phyloP scores from a whole-genome alignment of 352 stramenopile genomes.

The Globisporangium spiculum region DNA sequence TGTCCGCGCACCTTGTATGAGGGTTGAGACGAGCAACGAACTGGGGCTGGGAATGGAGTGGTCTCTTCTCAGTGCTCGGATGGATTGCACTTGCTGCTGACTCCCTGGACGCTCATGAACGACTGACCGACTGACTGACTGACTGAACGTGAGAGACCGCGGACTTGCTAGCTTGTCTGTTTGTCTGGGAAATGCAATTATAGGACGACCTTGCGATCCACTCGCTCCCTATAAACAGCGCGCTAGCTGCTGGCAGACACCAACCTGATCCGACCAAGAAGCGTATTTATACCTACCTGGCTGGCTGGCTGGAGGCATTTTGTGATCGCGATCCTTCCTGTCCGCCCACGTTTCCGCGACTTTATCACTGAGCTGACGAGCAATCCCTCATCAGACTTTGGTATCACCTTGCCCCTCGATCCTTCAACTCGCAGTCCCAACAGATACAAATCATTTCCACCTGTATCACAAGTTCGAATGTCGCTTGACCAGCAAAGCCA shows the following conservation, averaged over 20 bases:
- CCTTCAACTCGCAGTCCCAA: background rate
- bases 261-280: background rate
- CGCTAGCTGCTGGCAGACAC: background rate
- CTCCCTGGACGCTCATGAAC: conserved; percentile 5
- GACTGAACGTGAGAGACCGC: background rate
- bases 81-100: background rate
- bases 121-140: background rate
- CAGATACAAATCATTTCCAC: background rate
- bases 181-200: background rate
- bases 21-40: background rate
- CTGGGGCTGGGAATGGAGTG: background rate
- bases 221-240: conserved; percentile 1
- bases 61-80: conserved; percentile 3
- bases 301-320: background rate
- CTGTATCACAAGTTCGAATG: background rate
- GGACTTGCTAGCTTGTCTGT: background rate
- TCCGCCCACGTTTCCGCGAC: background rate
- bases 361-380: background rate
- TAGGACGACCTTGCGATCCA: background rate
- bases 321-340: background rate
- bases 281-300: conserved; percentile 1
- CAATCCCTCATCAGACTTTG: background rate
- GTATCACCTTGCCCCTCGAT: background rate
- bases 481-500: background rate
- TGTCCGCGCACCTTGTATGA: background rate